These are phyloP conservation scores for Dryas alaskensis DNA, from an alignment of 306 rosid species.

Conservation along the genomic window DNA sequence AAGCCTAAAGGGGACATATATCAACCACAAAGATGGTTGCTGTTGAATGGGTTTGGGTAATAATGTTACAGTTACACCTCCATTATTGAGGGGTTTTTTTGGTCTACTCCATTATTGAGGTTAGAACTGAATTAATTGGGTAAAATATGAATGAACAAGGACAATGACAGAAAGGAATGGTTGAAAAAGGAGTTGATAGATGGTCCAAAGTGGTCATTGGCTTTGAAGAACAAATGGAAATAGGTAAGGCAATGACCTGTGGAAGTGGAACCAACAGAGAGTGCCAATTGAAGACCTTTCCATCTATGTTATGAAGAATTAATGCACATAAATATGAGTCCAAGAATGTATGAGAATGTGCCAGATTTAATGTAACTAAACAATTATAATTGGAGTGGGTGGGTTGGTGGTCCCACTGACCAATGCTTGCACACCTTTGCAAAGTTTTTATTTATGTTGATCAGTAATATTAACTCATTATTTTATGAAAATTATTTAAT, in stretches of 20 bases:
- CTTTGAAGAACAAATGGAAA: neutral
- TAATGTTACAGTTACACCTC: too few relatives aligned
- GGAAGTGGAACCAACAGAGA: neutral
- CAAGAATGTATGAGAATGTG: slow-evolving; percentile 7
- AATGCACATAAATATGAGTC: neutral
- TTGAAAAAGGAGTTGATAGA: too few relatives aligned
- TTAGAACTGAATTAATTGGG: too few relatives aligned
- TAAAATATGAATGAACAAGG: too few relatives aligned
- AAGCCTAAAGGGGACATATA: too few relatives aligned
- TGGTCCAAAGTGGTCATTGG: neutral
- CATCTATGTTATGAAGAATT: neutral
- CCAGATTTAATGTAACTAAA: neutral
- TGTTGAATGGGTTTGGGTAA: too few relatives aligned
- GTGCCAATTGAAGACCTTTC: neutral
- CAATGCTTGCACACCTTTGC: neutral
- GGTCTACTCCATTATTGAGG: too few relatives aligned
- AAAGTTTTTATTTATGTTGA: neutral
- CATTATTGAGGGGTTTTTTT: too few relatives aligned
- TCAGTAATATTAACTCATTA: neutral
- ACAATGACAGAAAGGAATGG: too few relatives aligned
- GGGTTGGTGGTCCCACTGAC: neutral
- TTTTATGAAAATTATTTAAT: neutral
- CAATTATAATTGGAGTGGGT: slow-evolving; percentile 27
- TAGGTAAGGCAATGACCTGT: neutral
- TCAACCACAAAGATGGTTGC: too few relatives aligned